Evolutionary conservation across 768 basidiomycete genomes (phyloP), one percentile per base, ranked within the genome.

Genomic region (Suillus occidentalis): DNA sequence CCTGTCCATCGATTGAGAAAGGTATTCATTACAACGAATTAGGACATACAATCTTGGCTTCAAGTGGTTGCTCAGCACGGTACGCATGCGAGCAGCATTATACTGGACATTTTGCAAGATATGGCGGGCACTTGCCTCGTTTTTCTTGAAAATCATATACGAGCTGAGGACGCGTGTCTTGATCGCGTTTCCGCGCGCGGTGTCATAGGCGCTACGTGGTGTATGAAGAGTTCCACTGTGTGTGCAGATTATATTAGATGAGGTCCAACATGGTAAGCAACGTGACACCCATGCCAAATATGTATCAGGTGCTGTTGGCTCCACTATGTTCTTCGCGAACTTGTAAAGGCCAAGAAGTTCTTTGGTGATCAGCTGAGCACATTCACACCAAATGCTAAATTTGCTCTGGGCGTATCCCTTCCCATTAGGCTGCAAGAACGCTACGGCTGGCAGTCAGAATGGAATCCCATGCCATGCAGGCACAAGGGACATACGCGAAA

Each of bases 401-500:
- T 70, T 67, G 4, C 72, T 72, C 65, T 86, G 85, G 2, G 82
- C 71, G 64, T 86, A 86, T 1, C 86, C 86, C 0, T 72, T 77
- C 6, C 81, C 84, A 0, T 67, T 45, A 5, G 65, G 57, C 6
- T 70, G 76, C 64, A 83, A 66, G 47, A 80, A 80, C 5, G 79
- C 84, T 85, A 40, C 12, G 13, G 14, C 2, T 18, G 40, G 34
- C 22, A 8, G 50, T 66, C 37, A 71, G 36, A 57, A 6, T 58
- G 4, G 16, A 58, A 25, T 40, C 36, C n/a, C 13, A n/a, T 22
- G 3, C n/a, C 5, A 40, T 20, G 6, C 5, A 25, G 31, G 56
- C 18, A 13, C 13, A n/a, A 16, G 2, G 13, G 37, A 42, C 76
- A 65, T 60, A 80, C 78, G 72, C 13, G 68, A 69, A 13, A 45